phyloP scores from a whole-genome alignment of 345 rosid species.

The Sisymbrium altissimum region DNA sequence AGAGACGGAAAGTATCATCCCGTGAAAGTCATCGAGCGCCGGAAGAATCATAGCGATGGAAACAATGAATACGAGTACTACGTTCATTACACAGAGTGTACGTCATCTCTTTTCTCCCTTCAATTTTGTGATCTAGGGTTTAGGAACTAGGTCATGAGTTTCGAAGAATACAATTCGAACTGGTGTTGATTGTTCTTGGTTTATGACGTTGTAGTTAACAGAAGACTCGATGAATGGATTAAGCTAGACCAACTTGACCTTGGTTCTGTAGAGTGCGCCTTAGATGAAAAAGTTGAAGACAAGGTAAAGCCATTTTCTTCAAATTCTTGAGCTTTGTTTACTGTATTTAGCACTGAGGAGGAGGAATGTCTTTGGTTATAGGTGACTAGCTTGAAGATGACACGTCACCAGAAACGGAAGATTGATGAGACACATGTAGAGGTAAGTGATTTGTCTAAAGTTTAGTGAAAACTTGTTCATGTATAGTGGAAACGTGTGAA shows the following conservation, averaged over 20 bases:
- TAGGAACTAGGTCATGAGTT: neutral
- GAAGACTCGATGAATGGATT: slow-evolving; percentile 99
- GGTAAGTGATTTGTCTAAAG: too few relatives aligned
- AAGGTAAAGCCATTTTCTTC: slow-evolving; percentile 48
- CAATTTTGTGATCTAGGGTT: slow-evolving; percentile 28
- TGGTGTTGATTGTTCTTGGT: too few relatives aligned
- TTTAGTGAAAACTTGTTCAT: too few relatives aligned
- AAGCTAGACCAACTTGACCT: slow-evolving; percentile 94
- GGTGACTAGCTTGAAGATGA: slow-evolving; percentile 99
- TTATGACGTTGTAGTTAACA: slow-evolving; percentile 54
- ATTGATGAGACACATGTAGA: slow-evolving; percentile 99
- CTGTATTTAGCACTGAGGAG: neutral
- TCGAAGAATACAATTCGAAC: neutral
- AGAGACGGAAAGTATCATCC: slow-evolving; percentile 92
- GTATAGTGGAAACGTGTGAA: too few relatives aligned
- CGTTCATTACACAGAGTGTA: slow-evolving; percentile 97
- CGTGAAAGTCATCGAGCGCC: slow-evolving; percentile 93
- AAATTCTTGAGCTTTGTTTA: neutral
- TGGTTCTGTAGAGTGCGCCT: slow-evolving; percentile 83
- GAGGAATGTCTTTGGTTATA: slow-evolving; percentile 13
- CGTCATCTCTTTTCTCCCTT: slow-evolving; percentile 19
- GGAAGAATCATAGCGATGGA: slow-evolving; percentile 49
- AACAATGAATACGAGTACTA: slow-evolving; percentile 85
- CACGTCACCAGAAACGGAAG: slow-evolving; percentile 97
- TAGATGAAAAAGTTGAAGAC: slow-evolving; percentile 96